Evolutionary conservation across 1,284 basidiomycete genomes (phyloP), one percentile per base, ranked within the genome.

Genomic region (Heliocybe sulcata): DNA sequence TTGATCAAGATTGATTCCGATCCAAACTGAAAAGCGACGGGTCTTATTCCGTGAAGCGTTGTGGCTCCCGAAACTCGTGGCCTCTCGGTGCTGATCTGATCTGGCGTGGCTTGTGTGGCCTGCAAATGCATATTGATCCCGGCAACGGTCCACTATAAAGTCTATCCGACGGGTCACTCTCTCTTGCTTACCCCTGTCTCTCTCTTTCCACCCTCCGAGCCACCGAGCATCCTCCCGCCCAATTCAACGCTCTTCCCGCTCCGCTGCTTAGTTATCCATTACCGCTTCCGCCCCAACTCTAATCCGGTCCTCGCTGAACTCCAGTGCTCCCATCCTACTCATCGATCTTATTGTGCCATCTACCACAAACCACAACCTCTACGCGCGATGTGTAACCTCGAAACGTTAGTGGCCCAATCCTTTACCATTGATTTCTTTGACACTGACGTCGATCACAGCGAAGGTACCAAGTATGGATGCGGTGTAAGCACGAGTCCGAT

Each of bases 381-480:
- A 20, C 38, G 19, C 58, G 56, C 61, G 63, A 89, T 90, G 87
- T 90, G 87, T 73, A 80, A 82, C 64, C 79, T 85, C 59, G 77
- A 82, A 65, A 88, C 86, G 87, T 88, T 60, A 55, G 83, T 77
- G 50, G 19, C n/a, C 16, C 38, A 61, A 50, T 54, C 54, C 50
- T 54, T 51, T 53, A 55, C 3, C 16, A 54, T 16, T 16, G 38
- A 45, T 55, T 33, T 55, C 55, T 57, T 57, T 49, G 20, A 35
- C 48, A 45, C 35, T 55, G 54, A 53, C 52, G 3, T 52, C 56
- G 51, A 59, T 63, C 58, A 56, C 72, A 90, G 88, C 64, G 84
- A 88, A 78, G 88, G 87, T 57, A 83, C 80, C 59, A 81, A 83
- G 70, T 77, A 84, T 63, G 84, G 82, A 63, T 90, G 87, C 68